phyloP scores from a whole-genome alignment of 768 basidiomycete genomes.

The Sutorius australiensis region DNA sequence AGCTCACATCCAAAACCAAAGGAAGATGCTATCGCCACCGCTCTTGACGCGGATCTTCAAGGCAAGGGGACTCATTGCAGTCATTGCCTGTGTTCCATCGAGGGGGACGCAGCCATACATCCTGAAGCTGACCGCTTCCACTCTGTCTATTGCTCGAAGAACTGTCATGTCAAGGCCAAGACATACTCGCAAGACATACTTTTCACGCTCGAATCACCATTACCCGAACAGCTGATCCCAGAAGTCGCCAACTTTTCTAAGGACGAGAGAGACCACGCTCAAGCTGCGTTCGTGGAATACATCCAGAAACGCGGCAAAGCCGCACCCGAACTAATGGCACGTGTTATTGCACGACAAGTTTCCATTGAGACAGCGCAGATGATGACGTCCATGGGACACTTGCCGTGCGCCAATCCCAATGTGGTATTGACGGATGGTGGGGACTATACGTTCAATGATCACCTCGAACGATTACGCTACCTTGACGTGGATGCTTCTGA shows the following conservation, averaged over 20 bases:
- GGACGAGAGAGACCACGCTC: conserved; percentile 53
- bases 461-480: conserved; percentile 71
- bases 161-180: conserved; percentile 55
- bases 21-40: conserved; percentile 73
- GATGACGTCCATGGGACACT: conserved; percentile 26
- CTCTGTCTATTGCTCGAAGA: conserved; percentile 70
- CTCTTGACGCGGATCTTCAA: conserved; percentile 70
- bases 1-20: conserved; percentile 28
- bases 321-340: conserved; percentile 57
- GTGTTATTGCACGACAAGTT: conserved; percentile 72
- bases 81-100: conserved; percentile 64
- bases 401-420: conserved; percentile 10
- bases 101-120: conserved; percentile 42
- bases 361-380: conserved; percentile 60
- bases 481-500: conserved; percentile 49
- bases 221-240: conserved; percentile 44
- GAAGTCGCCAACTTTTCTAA: conserved; percentile 31
- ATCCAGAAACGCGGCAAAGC: conserved; percentile 46
- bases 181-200: conserved; percentile 64
- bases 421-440: conserved; percentile 38
- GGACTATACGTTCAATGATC: conserved; percentile 67
- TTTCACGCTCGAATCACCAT: conserved; percentile 61
- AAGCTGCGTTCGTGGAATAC: conserved; percentile 54
- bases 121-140: conserved; percentile 49
- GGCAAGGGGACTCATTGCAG: conserved; percentile 65